Base-by-base conservation (phyloP, 805 yeast species). In the Teunomyces aglyptinius region DNA sequence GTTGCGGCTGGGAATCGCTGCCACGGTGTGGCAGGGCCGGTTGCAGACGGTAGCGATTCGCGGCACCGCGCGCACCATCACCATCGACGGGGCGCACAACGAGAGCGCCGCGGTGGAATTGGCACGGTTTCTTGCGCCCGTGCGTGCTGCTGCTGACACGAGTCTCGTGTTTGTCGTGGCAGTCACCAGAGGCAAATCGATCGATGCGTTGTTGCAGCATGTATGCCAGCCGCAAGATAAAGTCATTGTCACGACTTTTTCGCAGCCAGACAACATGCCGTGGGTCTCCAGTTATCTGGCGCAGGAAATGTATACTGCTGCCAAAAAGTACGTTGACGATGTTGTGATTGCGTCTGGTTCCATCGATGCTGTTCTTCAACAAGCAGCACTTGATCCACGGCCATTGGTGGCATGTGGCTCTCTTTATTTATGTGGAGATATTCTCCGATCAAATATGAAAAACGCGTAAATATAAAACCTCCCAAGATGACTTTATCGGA, bases 11-110 rank as follows among this genome's bases (percentile, higher is more conserved):
- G 96, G 97, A 0, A 64, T 91, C 0, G 43, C 56, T 1, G 44
- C 53, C 0, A 83, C 90, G 0, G 51, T 54, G 6, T 91, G 98
- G 98, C 96, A 96, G 0, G 98, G 97, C 1, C 70, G 99, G 49
- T 67, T 94, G 44, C 96, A 94, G 57, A 47, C 57, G 1, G 43
- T 65, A 1, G 42, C 43, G 1, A 55, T 61, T 18, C 43, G 62
- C 2, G 53, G 61, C 1, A 43, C 73, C 1, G 56, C 54, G 5
- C 47, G 47, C 0, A 51, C 56, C 1, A 63, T 82, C 0, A 64
- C 94, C 3, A 58, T 94, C 2, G 98, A 92, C 66, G 98, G 98
- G 2, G 97, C 98, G 0, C 98, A 94, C 62, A 94, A 94, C 60
- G 82, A 81, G 5, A 81, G 83, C 49, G 96, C 97, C 0, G 94